Conservation (phyloP, 331 rosid genomes). For the Phaseolus coccineus region DNA sequence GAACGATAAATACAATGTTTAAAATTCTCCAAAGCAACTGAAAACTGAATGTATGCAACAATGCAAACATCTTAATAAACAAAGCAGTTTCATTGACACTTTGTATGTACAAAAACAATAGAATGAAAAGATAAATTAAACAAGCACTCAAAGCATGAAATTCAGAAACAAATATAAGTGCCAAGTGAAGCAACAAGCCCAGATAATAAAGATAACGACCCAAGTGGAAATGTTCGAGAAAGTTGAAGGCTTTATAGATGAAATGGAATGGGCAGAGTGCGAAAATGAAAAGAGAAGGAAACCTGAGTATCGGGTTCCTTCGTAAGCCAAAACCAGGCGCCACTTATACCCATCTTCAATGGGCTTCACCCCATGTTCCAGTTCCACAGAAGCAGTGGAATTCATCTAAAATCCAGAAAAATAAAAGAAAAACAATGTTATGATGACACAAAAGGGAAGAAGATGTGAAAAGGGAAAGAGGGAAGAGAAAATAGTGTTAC, state of each 20-base stretch:
- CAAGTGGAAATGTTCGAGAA: not conserved
- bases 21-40: not conserved
- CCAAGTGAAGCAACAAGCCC: not conserved
- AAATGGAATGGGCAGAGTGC: constrained; percentile 10
- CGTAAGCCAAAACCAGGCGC: constrained; percentile 92
- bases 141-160: not conserved
- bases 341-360: constrained; percentile 64
- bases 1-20: not conserved
- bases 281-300: constrained; percentile 15
- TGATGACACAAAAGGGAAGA: not conserved
- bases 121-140: not conserved
- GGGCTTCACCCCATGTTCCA: constrained; percentile 50
- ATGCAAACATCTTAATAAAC: not conserved
- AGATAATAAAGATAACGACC: not conserved
- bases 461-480: constrained; percentile 1
- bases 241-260: constrained; percentile 23
- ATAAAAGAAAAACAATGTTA: not conserved
- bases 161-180: not conserved
- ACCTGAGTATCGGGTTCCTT: constrained; percentile 89
- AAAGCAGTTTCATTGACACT: not conserved
- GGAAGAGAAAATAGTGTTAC: constrained; percentile 21
- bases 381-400: constrained; percentile 34
- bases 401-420: constrained; percentile 44
- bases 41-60: not conserved
- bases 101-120: not conserved